Conservation (phyloP, 805 yeast genomes). For the Candida mattraensis region DNA sequence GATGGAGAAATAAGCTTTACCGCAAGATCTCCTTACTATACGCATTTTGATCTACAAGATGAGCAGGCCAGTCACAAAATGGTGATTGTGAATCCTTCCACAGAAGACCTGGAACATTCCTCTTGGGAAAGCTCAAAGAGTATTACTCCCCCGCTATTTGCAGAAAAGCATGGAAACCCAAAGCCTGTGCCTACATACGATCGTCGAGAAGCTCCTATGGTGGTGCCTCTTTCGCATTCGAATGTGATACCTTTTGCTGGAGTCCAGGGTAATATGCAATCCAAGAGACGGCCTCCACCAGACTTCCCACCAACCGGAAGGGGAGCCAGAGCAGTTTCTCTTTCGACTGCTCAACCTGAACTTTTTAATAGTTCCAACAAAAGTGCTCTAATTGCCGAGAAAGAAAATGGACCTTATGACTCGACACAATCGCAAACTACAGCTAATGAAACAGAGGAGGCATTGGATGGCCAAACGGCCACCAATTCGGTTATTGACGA, state of each 20-base stretch:
- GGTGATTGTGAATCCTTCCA: slow-evolving; percentile 26
- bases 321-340: slow-evolving; percentile 38
- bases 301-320: slow-evolving; percentile 38
- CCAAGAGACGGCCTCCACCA: slow-evolving; percentile 40
- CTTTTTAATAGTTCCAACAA: slow-evolving; percentile 22
- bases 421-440: background rate
- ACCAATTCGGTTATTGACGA: slow-evolving; percentile 3
- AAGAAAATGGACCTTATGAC: slow-evolving; percentile 1
- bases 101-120: slow-evolving; percentile 5
- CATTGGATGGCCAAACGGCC: slow-evolving; percentile 2
- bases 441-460: background rate
- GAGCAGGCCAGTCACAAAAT: slow-evolving; percentile 19
- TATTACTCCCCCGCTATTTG: slow-evolving; percentile 6
- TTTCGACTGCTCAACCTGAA: slow-evolving; percentile 34
- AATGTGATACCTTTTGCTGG: slow-evolving; percentile 22
- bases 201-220: slow-evolving; percentile 38
- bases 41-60: slow-evolving; percentile 27
- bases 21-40: slow-evolving; percentile 35
- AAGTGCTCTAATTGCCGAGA: slow-evolving; percentile 2
- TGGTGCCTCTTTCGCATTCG: slow-evolving; percentile 32
- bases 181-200: slow-evolving; percentile 32
- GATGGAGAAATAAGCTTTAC: slow-evolving; percentile 34
- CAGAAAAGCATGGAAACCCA: slow-evolving; percentile 2
- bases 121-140: slow-evolving; percentile 5
- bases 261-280: slow-evolving; percentile 4